Evolutionary conservation across 2,329 filamentous ascomycete genomes (phyloP), one percentile per base, ranked within the genome.

Genomic region (Aspergillus ruber): DNA sequence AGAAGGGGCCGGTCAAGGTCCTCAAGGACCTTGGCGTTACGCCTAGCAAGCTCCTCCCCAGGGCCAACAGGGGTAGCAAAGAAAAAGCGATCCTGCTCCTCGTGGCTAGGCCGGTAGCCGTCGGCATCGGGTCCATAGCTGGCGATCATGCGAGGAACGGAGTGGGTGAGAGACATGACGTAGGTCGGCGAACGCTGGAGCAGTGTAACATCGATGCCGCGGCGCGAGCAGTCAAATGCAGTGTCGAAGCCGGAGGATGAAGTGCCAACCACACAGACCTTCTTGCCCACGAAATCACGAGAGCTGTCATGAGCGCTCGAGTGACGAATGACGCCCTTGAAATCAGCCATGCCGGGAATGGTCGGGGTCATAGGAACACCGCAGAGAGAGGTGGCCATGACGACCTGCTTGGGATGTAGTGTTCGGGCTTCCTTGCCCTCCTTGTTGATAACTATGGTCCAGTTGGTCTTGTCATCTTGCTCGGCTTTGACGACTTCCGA

Each of bases 161-260:
- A 29, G 6, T 29, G 6, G 10, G 6, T 29, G 6, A 29, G 13
- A 12, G 64, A 67, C 60, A 67, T 65, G 42, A 67, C 52, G 27
- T 65, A 64, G 3, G 64, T 65, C 2, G 62, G 59, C 4, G 62
- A 65, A 2, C 64, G 39, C 60, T 63, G 60, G 23, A 62, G 53
- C 12, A 62, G 51, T 2, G 59, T 62, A 12, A 62, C 59, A 32
- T 62, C 58, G 41, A 60, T 59, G 35, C 58, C 58, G 3, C 50
- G 48, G 3, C 57, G 52, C 1, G 56, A 47, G 27, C 50, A 62
- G 15, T 63, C 60, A 40, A 51, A 61, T 12, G 60, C 60, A 2
- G 57, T 62, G 43, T 63, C 60, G 36, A 60, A 60, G 13, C 54
- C 60, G 4, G 60, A 63, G 21, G 58, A 60, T 9, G 58, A 62